Percentiles rank a stretch among this genome's conserved stretches.
phyloP scores from a whole-genome alignment of 2,329 filamentous ascomycete genomes.

The Phaeosphaeria sp. region DNA sequence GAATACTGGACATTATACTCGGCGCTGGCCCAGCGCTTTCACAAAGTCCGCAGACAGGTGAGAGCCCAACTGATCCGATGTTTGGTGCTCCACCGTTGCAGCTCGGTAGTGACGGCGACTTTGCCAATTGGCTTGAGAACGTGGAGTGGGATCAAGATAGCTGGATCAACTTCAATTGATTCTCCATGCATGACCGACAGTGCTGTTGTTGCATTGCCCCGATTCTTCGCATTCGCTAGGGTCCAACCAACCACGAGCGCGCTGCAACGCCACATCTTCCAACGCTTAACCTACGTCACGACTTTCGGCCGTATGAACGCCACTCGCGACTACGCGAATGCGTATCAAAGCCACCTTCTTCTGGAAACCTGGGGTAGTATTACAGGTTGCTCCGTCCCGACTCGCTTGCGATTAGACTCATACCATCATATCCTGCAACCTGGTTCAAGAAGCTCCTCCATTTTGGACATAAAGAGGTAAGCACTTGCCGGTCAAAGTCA shows the following conservation, averaged over 20 bases:
- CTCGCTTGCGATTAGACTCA: background rate
- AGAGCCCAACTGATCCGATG: constrained; percentile 31
- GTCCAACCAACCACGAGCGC: constrained; percentile 5
- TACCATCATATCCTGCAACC: background rate
- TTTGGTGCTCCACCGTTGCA: constrained; percentile 44
- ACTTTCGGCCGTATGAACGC: constrained; percentile 15
- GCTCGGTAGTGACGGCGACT: constrained; percentile 50
- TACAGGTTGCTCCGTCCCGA: background rate
- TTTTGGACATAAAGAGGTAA: background rate
- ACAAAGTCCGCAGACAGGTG: constrained; percentile 6
- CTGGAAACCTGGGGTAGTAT: background rate
- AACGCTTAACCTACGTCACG: constrained; percentile 13
- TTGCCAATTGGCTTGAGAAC: constrained; percentile 53
- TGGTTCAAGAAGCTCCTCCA: background rate
- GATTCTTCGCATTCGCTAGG: constrained; percentile 4
- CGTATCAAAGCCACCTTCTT: background rate
- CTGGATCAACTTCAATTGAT: constrained; percentile 35
- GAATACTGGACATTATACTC: constrained; percentile 53
- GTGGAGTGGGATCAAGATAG: constrained; percentile 51
- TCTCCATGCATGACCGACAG: background rate
- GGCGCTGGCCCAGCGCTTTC: constrained; percentile 25
- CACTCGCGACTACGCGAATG: background rate
- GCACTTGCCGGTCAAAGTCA: background rate
- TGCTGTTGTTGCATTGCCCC: background rate
- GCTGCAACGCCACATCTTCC: background rate